Percentiles rank a stretch among this genome's conserved stretches.
Evolutionary conservation across 129 eudicot genomes (phyloP).

Genomic region (Cynara cardunculus): DNA sequence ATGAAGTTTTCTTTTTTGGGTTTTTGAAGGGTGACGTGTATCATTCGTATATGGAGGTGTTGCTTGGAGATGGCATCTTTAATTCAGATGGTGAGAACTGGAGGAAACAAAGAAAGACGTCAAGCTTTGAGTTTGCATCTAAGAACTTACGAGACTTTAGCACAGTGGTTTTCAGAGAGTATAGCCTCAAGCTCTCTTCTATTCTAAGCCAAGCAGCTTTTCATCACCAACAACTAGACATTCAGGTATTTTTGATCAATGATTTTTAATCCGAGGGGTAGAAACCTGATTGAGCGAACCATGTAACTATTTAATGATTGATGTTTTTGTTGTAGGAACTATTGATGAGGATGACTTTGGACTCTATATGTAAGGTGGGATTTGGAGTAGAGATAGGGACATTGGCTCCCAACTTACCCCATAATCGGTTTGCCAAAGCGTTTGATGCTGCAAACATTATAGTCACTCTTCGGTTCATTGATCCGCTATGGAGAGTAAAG

Average conservation of each 20-base stretch:
- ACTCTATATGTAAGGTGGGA: slow-evolving; percentile 97
- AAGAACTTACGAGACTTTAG: slow-evolving; percentile 92
- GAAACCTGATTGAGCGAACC: too few relatives aligned
- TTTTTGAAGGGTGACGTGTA: slow-evolving; percentile 74
- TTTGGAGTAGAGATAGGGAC: slow-evolving; percentile 96
- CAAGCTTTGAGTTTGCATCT: slow-evolving; percentile 98
- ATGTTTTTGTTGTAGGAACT: slow-evolving; percentile 46
- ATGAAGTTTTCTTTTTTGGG: neutral
- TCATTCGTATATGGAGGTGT: slow-evolving; percentile 97
- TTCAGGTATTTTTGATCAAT: slow-evolving; percentile 66
- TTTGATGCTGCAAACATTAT: slow-evolving; percentile 86
- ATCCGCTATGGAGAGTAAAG: slow-evolving; percentile 88
- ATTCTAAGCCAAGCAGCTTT: slow-evolving; percentile 59
- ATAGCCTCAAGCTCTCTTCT: slow-evolving; percentile 72
- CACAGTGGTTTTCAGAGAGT: slow-evolving; percentile 88
- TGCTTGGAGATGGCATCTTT: slow-evolving; percentile 96
- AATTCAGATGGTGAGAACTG: slow-evolving; percentile 92
- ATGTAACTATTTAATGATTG: neutral
- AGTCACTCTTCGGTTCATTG: slow-evolving; percentile 88
- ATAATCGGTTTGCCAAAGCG: slow-evolving; percentile 67
- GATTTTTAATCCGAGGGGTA: too few relatives aligned
- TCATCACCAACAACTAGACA: slow-evolving; percentile 50
- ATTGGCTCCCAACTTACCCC: slow-evolving; percentile 70
- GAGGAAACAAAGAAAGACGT: slow-evolving; percentile 92
- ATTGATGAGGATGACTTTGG: slow-evolving; percentile 98